Evolutionary conservation across 2,329 filamentous ascomycete species (phyloP).

Genomic region (Dactylonectria macrodidyma): DNA sequence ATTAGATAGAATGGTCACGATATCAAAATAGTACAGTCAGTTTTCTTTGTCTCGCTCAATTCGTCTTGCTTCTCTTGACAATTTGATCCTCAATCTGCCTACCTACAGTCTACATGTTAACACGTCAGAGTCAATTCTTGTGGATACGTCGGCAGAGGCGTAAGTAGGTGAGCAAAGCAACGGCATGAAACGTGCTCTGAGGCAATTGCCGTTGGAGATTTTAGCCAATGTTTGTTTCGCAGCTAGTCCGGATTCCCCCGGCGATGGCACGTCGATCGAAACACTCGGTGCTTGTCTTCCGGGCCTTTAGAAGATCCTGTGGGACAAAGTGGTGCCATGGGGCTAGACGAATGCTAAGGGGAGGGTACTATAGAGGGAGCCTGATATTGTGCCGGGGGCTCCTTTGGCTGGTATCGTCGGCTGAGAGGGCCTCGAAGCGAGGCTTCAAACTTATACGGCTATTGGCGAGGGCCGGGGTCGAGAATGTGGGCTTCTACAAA

Average conservation of each 20-base stretch:
- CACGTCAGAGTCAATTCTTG: not conserved
- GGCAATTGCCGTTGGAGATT: conserved; percentile 32
- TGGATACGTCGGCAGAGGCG: not conserved
- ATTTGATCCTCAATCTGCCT: not conserved
- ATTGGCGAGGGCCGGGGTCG: not conserved
- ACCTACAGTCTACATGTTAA: not conserved
- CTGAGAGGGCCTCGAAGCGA: not conserved
- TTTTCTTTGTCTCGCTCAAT: conserved; percentile 18
- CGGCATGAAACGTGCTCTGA: conserved; percentile 37
- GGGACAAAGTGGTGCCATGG: conserved; percentile 39
- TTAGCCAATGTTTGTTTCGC: conserved; percentile 43
- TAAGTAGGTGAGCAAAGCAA: not conserved
- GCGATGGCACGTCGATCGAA: conserved; percentile 44
- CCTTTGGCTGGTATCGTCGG: not conserved
- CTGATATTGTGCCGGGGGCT: conserved; percentile 1
- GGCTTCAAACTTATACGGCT: not conserved
- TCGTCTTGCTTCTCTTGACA: conserved; percentile 6
- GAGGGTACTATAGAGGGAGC: conserved; percentile 1
- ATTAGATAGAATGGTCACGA: conserved; percentile 48
- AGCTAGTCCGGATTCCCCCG: conserved; percentile 15
- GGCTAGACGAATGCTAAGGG: conserved; percentile 21
- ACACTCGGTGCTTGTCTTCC: conserved; percentile 32
- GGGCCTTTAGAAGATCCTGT: conserved; percentile 40
- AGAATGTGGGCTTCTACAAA: not conserved
- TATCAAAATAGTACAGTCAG: conserved; percentile 42